Base-by-base conservation (phyloP, 1,284 basidiomycete species). In the Rhodotorula sp. region DNA sequence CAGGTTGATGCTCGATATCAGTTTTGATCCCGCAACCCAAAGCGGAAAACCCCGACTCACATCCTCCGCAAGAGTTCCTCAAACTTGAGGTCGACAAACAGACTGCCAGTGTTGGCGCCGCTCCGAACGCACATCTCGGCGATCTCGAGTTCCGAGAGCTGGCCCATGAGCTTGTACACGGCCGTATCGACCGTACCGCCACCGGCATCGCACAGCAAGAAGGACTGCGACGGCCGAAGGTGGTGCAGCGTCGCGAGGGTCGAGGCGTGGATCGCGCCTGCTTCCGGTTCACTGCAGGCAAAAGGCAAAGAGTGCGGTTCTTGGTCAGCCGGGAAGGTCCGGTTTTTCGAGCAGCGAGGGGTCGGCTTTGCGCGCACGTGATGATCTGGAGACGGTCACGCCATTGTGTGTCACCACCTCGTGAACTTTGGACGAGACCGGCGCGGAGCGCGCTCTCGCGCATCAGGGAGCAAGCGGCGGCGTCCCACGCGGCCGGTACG, bases 401-500 rank as follows among this genome's bases (percentile, higher is more conserved):
- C 90, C 90, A 92, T 67, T 84, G 83, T 26, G 81, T 80, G 75
- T 92, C 90, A 23, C 87, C 87, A n/a, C 88, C 87, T 60, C 84
- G 82, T 5, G 87, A 82, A 65, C 86, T 87, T 70, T 87, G 87
- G 18, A 92, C 90, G 14, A 93, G 84, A 0, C 89, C 89, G 21
- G 90, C 90, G 34, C 83, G 82, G 70, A 92, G 88, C 7, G 90
- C 90, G 58, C 90, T 90, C 66, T 88, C 87, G 47, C 89, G 85
- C 90, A 93, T 92, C 75, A 91, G 84, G 70, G 88, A 87, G 76
- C 89, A 90, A 0, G 89, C 90, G 74, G 85, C 87, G 2, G 88
- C 89, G 79, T 92, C 90, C 91, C 91, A 92, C 50, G 90, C 89
- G 21, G 90, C 91, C 63, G 90, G 91, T 12, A 91, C 90, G 14